phyloP scores from a whole-genome alignment of 1,284 basidiomycete species.

The Irpex sp. region DNA sequence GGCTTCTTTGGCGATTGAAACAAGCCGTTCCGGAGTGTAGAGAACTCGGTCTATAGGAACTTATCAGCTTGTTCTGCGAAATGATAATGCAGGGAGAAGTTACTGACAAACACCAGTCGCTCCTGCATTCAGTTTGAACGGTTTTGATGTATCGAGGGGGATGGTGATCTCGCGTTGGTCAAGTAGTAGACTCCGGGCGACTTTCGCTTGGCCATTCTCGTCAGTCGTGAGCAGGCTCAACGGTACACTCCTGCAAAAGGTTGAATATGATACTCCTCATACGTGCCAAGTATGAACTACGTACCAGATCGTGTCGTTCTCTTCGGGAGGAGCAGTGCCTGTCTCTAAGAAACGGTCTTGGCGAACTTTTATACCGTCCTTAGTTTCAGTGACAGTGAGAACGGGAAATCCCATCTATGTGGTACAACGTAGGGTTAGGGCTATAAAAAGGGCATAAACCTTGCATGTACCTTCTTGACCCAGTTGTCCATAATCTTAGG shows the following conservation, averaged over 20 bases:
- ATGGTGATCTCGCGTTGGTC: slow-evolving; percentile 66
- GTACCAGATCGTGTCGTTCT: slow-evolving; percentile 84
- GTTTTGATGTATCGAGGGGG: slow-evolving; percentile 62
- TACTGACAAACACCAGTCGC: slow-evolving; percentile 85
- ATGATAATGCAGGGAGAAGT: background rate
- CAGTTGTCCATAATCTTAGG: slow-evolving; percentile 87
- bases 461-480: slow-evolving; percentile 69
- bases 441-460: background rate
- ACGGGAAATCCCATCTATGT: slow-evolving; percentile 62
- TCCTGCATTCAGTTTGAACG: slow-evolving; percentile 86
- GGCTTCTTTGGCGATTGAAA: slow-evolving; percentile 77
- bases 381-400: slow-evolving; percentile 77
- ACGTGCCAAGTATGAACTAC: background rate
- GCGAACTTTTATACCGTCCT: slow-evolving; percentile 65
- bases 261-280: background rate
- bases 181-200: slow-evolving; percentile 68
- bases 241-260: slow-evolving; percentile 63
- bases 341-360: slow-evolving; percentile 94
- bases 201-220: slow-evolving; percentile 47
- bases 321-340: slow-evolving; percentile 71
- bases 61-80: background rate
- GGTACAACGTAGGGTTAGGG: no score
- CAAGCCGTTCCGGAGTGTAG: slow-evolving; percentile 79
- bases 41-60: slow-evolving; percentile 67
- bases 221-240: slow-evolving; percentile 69